Base-by-base conservation (phyloP, 2,329 filamentous ascomycete species). In the Alternaria brassicicola region DNA sequence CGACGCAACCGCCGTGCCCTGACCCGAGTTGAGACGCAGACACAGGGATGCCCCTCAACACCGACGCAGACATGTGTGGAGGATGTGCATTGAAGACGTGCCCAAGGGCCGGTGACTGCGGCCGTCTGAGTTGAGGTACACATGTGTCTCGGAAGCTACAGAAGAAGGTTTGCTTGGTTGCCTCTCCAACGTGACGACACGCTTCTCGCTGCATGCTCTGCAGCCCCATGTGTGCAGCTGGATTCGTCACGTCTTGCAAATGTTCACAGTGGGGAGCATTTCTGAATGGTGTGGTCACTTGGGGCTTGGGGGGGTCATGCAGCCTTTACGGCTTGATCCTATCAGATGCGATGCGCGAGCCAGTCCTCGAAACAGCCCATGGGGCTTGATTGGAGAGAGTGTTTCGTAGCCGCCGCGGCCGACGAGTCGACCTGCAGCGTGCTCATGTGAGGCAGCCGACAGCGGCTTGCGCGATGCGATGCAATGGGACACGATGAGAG, bases 351-450 rank as follows among this genome's bases (percentile, higher is more conserved):
- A 30, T 36, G 38, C 23, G 59, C 52, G 38, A 55, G 64, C 62
- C 60, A 59, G 67, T 64, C 59, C 59, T 63, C 56, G 63, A 68
- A 67, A 67, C 28, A 21, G 36, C 26, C 48, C 57, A 60, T 61
- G 23, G 36, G 42, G 51, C 46, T 13, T 66, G 66, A 73, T 74
- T 74, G 72, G 72, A 46, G 46, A 57, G 8, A 51, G 57, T 72
- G 72, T 74, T 73, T 73, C 55, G 42, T 69, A 73, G 62, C 62
- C 72, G 70, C 72, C 59, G 62, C 52, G 57, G 54, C 47, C 59
- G 61, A 59, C 62, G 52, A 57, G 51, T 41, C 38, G 35, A 36
- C 55, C 47, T 62, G 55, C 62, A 62, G 64, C 63, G 61, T 64
- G 60, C 65, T 48, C 51, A 54, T 68, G 57, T 60, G 57, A 45